Evolutionary conservation across 2,329 filamentous ascomycete genomes (phyloP).

Genomic region (Apiospora sp.): DNA sequence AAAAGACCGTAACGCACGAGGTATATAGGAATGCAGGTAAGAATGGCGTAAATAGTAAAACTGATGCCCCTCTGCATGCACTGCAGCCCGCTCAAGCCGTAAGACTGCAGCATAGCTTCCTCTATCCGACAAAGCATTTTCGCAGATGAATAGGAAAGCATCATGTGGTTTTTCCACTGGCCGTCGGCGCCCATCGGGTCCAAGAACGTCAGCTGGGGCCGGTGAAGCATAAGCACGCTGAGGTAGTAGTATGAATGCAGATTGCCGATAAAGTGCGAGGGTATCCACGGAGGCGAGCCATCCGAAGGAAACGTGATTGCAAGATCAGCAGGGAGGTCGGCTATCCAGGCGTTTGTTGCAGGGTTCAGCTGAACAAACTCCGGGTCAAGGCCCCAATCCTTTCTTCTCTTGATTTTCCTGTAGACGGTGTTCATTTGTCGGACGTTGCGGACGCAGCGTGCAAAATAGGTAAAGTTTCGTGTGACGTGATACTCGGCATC

Average conservation of each 20-base stretch:
- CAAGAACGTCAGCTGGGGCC: conserved; percentile 83
- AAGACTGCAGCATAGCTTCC: conserved; percentile 80
- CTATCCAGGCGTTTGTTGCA: conserved; percentile 77
- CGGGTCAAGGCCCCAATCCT: conserved; percentile 88
- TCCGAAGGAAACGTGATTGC: conserved; percentile 80
- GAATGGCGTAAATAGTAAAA: conserved; percentile 90
- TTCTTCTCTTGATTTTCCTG: conserved; percentile 72
- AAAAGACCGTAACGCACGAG: conserved; percentile 67
- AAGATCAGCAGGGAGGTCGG: conserved; percentile 80
- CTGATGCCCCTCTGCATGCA: conserved; percentile 96
- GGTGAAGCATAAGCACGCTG: conserved; percentile 83
- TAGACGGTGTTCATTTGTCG: conserved; percentile 80
- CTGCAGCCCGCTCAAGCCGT: conserved; percentile 80
- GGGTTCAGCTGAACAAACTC: conserved; percentile 83
- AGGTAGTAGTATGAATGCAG: conserved; percentile 90
- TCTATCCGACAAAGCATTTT: conserved; percentile 87
- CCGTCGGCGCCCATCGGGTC: conserved; percentile 75
- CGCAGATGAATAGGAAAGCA: conserved; percentile 83
- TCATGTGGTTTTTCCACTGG: conserved; percentile 88
- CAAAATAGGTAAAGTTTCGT: conserved; percentile 83
- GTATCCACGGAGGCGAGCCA: conserved; percentile 82
- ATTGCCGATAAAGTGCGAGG: conserved; percentile 88
- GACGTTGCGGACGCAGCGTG: conserved; percentile 79
- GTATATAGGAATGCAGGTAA: conserved; percentile 93
- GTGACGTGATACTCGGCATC: conserved; percentile 80